Evolutionary conservation across 306 rosid genomes (phyloP), one percentile per base, ranked within the genome.

Genomic region (Medicago lupulina): DNA sequence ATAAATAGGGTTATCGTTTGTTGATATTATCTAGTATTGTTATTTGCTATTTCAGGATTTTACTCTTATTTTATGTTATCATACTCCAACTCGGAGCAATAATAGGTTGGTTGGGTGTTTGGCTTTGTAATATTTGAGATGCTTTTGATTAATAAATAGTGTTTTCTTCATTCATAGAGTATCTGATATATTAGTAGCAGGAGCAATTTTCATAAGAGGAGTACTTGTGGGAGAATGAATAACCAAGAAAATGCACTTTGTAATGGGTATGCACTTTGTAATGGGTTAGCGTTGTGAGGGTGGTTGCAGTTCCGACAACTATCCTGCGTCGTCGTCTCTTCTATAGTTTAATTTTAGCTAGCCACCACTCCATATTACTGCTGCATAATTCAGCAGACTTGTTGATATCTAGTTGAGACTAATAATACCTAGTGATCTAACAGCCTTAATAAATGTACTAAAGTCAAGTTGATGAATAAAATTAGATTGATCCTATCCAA

Each of bases 391-490:
- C 60, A 47, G 28, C 25, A 31, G 23, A n/a, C 25, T 25, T 8
- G 36, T 21, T 43, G n/a, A 49, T 23, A 19, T 38, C 66, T 36
- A 55, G 36, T 34, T 38, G n/a, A 50, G n/a, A 50, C 38, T 19
- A 34, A 62, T 34, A 28, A 62, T 11, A 47, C 50, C 43, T 51
- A 16, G 39, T 34, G 21, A 63, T 16, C 62, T 61, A 18, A 57
- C 39, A 40, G 21, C 28, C 13, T 16, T 36, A 60, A 71, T 13
- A 8, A 49, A 71, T 53, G 21, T 63, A 63, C 17, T 53, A 28
- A 72, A 64, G 41, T 77, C 40, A 58, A 58, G 50, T 49, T 43
- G 15, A 28, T 58, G 31, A 51, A 18, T 9, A 17, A 50, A 63
- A 39, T 16, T 17, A 70, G 41, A 50, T 7, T 25, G 15, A 63